These are phyloP conservation scores for Nigrospora osmanthi DNA, from an alignment of 2,329 filamentous ascomycete species.

Conservation along the genomic window DNA sequence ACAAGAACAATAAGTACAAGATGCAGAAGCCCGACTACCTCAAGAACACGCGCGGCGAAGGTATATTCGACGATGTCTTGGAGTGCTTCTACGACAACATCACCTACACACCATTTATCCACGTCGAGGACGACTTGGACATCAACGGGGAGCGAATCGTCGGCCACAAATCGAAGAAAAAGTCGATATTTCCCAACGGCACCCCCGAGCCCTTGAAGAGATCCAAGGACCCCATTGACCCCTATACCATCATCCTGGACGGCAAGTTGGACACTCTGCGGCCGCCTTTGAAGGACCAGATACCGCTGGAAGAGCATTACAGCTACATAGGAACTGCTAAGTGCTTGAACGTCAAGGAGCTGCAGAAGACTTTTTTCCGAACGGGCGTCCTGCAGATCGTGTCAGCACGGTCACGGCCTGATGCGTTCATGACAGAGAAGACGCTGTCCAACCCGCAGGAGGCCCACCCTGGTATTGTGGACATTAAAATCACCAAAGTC, in stretches of 20 bases:
- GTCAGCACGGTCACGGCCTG: slow-evolving; percentile 84
- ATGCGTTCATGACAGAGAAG: slow-evolving; percentile 88
- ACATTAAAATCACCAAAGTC: slow-evolving; percentile 96
- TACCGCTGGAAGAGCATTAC: slow-evolving; percentile 88
- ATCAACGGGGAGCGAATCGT: slow-evolving; percentile 67
- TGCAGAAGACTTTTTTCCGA: slow-evolving; percentile 85
- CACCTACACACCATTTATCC: slow-evolving; percentile 95
- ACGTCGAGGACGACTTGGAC: slow-evolving; percentile 87
- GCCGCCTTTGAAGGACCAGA: slow-evolving; percentile 83
- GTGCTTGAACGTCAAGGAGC: slow-evolving; percentile 69
- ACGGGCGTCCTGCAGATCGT: slow-evolving; percentile 92
- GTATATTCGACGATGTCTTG: slow-evolving; percentile 86
- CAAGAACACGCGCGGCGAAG: slow-evolving; percentile 87
- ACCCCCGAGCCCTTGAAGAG: slow-evolving; percentile 58
- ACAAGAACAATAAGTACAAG: slow-evolving; percentile 99
- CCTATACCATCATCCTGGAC: slow-evolving; percentile 90
- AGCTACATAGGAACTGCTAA: slow-evolving; percentile 72
- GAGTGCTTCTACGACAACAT: slow-evolving; percentile 99
- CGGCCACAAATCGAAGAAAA: slow-evolving; percentile 58
- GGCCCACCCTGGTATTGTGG: slow-evolving; percentile 85
- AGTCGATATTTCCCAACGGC: slow-evolving; percentile 58
- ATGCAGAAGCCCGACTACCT: slow-evolving; percentile 96
- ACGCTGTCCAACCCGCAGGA: slow-evolving; percentile 79
- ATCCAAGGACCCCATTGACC: slow-evolving; percentile 82
- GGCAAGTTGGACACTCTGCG: slow-evolving; percentile 75